Evolutionary conservation across 768 basidiomycete species (phyloP), one percentile per base, ranked within the genome.

Genomic region (Imleria badia): DNA sequence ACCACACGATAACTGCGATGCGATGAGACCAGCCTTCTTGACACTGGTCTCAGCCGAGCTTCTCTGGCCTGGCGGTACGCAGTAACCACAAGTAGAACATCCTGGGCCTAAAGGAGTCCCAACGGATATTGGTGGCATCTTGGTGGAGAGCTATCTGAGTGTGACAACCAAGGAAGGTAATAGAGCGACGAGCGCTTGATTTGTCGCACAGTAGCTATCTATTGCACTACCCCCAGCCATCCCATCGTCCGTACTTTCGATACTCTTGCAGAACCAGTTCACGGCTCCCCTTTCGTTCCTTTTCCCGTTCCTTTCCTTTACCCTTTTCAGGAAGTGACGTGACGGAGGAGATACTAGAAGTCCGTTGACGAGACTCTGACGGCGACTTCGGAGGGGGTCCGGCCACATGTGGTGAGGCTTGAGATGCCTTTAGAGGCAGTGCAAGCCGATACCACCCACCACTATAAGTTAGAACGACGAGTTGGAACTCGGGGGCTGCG

Each of bases 381-480:
- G 69, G 57, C n/a, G 72, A 60, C 55, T 72, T 76, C 12, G 80
- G 76, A n/a, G 83, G 79, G 9, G 82, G 78, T 33, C 72, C 66
- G 19, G 72, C 65, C 23, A 60, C 33, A 20, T 62, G 40, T 8
- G 60, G 60, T 4, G 62, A 48, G 31, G 55, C 48, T 23, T 65
- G 62, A 26, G 64, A 49, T n/a, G 61, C 61, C 23, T 63, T 56
- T 31, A 68, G 55, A 41, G 82, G 90, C 15, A 94, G 71, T 17
- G 86, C 80, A 12, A 95, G 76, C 9, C 92, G 82, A 72, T 93
- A 96, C 94, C 94, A 96, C 1, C 91, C 89, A n/a, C 94, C 93
- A 1, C 85, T 82, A 63, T 86, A 94, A 0, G 94, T 96, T 57
- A 96, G 70, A 6, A 90, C 91, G 54, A 96, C 74, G 19, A 97